A percentile compares a stretch with the other conserved stretches of the same genome.
Evolutionary conservation across 306 rosid genomes (phyloP).

Genomic region (Medicago arabica): DNA sequence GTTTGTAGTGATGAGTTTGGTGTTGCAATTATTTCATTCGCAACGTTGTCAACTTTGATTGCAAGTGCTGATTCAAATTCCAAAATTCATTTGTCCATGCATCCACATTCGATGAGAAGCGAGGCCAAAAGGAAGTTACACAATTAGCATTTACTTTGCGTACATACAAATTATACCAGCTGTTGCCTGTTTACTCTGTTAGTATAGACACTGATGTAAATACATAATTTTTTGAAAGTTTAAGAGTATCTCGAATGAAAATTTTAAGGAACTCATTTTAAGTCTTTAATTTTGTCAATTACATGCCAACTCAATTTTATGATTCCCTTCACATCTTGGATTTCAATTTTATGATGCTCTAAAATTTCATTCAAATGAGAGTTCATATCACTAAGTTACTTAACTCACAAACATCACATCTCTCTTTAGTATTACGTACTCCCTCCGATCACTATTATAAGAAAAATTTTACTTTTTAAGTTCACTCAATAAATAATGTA

Average conservation of each 20-base stretch:
- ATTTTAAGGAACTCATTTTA: no score
- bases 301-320: no score
- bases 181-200: not conserved
- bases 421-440: no score
- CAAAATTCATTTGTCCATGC: constrained; percentile 3
- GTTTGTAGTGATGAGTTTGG: constrained; percentile 31
- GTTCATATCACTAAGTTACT: no score
- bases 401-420: no score
- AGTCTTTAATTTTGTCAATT: no score
- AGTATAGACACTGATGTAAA: constrained; percentile 28
- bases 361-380: no score
- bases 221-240: not conserved
- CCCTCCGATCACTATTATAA: no score
- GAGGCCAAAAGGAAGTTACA: not conserved
- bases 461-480: no score
- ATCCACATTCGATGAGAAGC: constrained; percentile 20
- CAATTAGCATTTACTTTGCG: not conserved
- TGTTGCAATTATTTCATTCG: constrained; percentile 30
- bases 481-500: no score
- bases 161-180: not conserved
- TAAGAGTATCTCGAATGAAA: not conserved
- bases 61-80: constrained; percentile 29
- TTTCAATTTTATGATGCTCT: no score
- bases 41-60: constrained; percentile 38
- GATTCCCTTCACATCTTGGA: no score